A percentile compares a stretch with the other conserved stretches of the same genome.
These are phyloP conservation scores for Tulasnella sp. DNA, from an alignment of 768 basidiomycete species.

Conservation along the genomic window DNA sequence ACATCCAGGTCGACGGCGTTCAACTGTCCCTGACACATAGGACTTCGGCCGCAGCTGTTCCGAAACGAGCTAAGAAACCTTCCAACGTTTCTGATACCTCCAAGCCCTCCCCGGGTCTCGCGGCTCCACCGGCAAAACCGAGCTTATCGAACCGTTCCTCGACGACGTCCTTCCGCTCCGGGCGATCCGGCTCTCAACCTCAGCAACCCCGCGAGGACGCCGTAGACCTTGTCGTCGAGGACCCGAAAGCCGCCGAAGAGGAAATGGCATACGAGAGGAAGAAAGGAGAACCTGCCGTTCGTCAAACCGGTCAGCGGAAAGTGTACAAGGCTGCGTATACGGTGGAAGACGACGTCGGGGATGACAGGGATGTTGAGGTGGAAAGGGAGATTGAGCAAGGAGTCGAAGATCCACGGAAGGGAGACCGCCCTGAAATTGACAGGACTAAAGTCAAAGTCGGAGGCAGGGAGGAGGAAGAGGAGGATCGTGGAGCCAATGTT, in stretches of 20 bases:
- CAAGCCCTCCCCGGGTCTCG: constrained; percentile 31
- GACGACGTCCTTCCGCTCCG: constrained; percentile 27
- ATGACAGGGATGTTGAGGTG: constrained; percentile 51
- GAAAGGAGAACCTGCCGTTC: constrained; percentile 60
- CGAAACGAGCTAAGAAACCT: constrained; percentile 6
- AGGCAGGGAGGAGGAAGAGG: background rate
- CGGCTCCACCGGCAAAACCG: constrained; percentile 35
- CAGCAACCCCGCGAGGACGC: constrained; percentile 57
- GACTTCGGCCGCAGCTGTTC: constrained; percentile 13
- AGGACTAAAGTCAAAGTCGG: constrained; percentile 24
- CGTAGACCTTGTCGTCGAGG: constrained; percentile 86
- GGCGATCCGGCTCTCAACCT: background rate
- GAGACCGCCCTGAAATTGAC: constrained; percentile 66
- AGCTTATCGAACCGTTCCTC: constrained; percentile 33
- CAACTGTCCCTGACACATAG: constrained; percentile 54
- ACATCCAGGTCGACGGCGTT: constrained; percentile 48
- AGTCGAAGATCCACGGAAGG: constrained; percentile 52
- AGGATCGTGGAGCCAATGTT: constrained; percentile 38
- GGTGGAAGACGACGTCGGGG: constrained; percentile 43
- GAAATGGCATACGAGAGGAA: constrained; percentile 58
- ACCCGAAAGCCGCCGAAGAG: constrained; percentile 57
- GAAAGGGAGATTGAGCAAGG: constrained; percentile 42
- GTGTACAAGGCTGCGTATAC: constrained; percentile 54
- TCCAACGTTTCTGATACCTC: background rate
- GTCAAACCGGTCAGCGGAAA: constrained; percentile 50